phyloP scores from a whole-genome alignment of 306 rosid species.

The Vicia sativa region DNA sequence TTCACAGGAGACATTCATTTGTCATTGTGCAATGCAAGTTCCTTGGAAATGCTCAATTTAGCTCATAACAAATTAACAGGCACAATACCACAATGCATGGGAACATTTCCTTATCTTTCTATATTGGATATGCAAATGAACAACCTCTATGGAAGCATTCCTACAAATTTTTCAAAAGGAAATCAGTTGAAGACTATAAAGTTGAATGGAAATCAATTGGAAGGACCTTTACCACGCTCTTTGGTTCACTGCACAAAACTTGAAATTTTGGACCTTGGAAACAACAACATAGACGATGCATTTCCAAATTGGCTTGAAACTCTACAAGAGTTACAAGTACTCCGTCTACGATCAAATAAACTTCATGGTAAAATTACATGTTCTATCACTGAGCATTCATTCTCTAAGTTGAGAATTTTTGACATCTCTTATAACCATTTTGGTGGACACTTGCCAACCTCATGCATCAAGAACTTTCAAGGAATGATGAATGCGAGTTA shows the following conservation, averaged over 20 bases:
- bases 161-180: not conserved
- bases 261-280: constrained; percentile 48
- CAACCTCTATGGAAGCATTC: constrained; percentile 33
- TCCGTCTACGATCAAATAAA: constrained; percentile 41
- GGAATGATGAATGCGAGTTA: constrained; percentile 33
- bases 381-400: not conserved
- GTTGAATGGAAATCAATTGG: constrained; percentile 43
- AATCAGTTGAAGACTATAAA: constrained; percentile 12
- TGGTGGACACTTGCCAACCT: constrained; percentile 39
- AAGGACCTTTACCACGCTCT: constrained; percentile 38
- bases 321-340: constrained; percentile 38
- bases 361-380: constrained; percentile 42
- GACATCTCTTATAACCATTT: constrained; percentile 43
- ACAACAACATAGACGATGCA: constrained; percentile 37
- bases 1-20: constrained; percentile 31
- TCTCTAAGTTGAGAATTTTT: constrained; percentile 28
- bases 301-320: constrained; percentile 47
- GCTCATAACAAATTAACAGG: constrained; percentile 26
- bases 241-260: not conserved
- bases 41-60: not conserved
- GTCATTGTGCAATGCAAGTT: constrained; percentile 24
- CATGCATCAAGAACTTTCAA: constrained; percentile 36
- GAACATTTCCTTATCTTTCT: not conserved
- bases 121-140: constrained; percentile 42
- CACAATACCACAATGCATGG: constrained; percentile 35